Conservation (phyloP, 75 land plant genomes). For the Gnetum montanum region DNA sequence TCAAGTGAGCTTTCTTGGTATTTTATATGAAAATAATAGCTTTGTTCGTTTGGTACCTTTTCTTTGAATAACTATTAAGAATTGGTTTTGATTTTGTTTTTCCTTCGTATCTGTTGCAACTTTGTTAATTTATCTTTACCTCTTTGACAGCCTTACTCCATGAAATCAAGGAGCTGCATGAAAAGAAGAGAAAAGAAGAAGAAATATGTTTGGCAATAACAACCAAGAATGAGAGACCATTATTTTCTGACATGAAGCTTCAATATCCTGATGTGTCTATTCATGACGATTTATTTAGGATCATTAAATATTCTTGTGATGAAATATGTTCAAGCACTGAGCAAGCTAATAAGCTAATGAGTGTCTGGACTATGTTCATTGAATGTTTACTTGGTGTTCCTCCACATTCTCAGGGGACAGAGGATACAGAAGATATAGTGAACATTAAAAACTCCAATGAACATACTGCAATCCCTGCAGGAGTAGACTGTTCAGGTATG, state of each 20-base stretch:
- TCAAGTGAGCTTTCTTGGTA: too few relatives aligned
- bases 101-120: neutral
- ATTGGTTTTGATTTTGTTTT: neutral
- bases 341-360: constrained; percentile 69
- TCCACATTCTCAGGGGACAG: constrained; percentile 47
- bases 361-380: constrained; percentile 61
- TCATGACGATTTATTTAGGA: constrained; percentile 71
- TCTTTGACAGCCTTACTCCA: constrained; percentile 47
- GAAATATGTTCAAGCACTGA: constrained; percentile 62
- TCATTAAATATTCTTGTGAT: constrained; percentile 71
- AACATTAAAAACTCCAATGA: constrained; percentile 14
- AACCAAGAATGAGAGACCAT: constrained; percentile 53
- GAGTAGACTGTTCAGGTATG: neutral
- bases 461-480: neutral
- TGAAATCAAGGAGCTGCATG: constrained; percentile 82
- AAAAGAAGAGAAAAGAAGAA: constrained; percentile 59
- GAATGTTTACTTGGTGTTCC: constrained; percentile 72
- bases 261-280: constrained; percentile 56
- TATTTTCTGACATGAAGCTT: constrained; percentile 51
- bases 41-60: too few relatives aligned
- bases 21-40: too few relatives aligned
- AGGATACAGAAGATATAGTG: constrained; percentile 55
- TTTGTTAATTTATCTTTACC: neutral
- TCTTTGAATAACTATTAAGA: too few relatives aligned
- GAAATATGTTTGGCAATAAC: constrained; percentile 53